Conservation (phyloP, 805 yeast genomes). For the Spathaspora hagerdaliae region DNA sequence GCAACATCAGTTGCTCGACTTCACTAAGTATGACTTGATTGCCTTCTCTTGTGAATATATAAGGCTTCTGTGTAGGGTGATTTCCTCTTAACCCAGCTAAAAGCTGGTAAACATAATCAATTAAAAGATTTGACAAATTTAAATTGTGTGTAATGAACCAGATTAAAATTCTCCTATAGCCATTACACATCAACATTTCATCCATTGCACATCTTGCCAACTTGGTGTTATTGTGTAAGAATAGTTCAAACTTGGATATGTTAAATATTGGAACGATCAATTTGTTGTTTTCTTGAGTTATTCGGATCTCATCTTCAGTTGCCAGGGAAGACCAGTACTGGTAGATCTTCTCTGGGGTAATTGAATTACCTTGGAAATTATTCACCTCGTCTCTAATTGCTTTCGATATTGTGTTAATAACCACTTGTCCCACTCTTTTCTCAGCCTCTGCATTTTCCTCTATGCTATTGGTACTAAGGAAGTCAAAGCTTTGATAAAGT, state of each 20-base stretch:
- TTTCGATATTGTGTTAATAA: constrained; percentile 49
- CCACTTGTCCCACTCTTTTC: constrained; percentile 31
- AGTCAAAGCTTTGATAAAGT: constrained; percentile 19
- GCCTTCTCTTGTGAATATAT: constrained; percentile 57
- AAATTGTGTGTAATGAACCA: constrained; percentile 63
- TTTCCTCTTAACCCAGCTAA: constrained; percentile 54
- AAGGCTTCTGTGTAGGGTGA: constrained; percentile 10
- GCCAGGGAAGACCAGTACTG: constrained; percentile 39
- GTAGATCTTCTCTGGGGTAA: constrained; percentile 51
- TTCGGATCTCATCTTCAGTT: constrained; percentile 18
- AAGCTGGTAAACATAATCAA: constrained; percentile 62
- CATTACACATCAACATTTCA: constrained; percentile 67
- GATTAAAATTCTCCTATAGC: constrained; percentile 58
- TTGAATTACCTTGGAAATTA: constrained; percentile 5
- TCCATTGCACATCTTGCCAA: constrained; percentile 57
- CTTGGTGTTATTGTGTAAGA: constrained; percentile 48
- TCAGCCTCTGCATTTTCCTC: constrained; percentile 21
- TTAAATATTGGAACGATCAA: constrained; percentile 26
- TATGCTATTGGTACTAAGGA: constrained; percentile 19
- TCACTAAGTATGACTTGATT: constrained; percentile 44
- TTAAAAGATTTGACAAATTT: constrained; percentile 49
- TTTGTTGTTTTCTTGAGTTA: constrained; percentile 22
- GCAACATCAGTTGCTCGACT: constrained; percentile 60
- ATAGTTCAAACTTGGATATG: constrained; percentile 46
- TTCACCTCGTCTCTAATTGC: constrained; percentile 33